phyloP scores from a whole-genome alignment of 495 filamentous ascomycete species.

The Penicillium paradoxum region DNA sequence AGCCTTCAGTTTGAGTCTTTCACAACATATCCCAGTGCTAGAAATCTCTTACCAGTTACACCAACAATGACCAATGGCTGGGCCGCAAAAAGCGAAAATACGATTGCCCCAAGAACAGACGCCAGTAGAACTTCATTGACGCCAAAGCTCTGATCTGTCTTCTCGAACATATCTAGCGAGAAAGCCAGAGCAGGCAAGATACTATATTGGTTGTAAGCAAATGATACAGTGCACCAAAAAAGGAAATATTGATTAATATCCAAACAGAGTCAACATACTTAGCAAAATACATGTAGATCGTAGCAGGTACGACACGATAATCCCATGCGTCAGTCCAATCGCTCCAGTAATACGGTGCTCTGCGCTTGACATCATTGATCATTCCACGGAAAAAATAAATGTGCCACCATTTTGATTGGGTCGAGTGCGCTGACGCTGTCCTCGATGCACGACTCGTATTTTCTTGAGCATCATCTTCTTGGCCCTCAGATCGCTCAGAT shows the following conservation, averaged over 20 bases:
- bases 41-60: conserved; percentile 58
- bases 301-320: conserved; percentile 75
- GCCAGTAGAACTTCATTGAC: conserved; percentile 81
- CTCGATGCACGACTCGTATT: conserved; percentile 8
- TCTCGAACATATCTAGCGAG: conserved; percentile 80
- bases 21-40: not conserved
- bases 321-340: conserved; percentile 84
- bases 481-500: conserved; percentile 8
- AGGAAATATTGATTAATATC: not conserved
- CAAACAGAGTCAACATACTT: conserved; percentile 51
- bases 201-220: conserved; percentile 37
- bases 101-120: conserved; percentile 70
- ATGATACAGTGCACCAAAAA: conserved; percentile 5
- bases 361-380: conserved; percentile 65
- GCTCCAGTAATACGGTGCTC: conserved; percentile 68
- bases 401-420: conserved; percentile 53
- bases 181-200: conserved; percentile 79
- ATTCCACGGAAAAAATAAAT: conserved; percentile 59
- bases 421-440: conserved; percentile 11
- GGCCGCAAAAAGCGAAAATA: conserved; percentile 69
- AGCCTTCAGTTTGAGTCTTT: not conserved
- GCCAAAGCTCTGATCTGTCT: conserved; percentile 72
- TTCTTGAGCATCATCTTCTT: conserved; percentile 6
- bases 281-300: conserved; percentile 87
- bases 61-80: conserved; percentile 86